Percentiles rank a stretch among this genome's conserved stretches.
Evolutionary conservation across 2,329 filamentous ascomycete species (phyloP).

Genomic region (Trichoderma asperellum): DNA sequence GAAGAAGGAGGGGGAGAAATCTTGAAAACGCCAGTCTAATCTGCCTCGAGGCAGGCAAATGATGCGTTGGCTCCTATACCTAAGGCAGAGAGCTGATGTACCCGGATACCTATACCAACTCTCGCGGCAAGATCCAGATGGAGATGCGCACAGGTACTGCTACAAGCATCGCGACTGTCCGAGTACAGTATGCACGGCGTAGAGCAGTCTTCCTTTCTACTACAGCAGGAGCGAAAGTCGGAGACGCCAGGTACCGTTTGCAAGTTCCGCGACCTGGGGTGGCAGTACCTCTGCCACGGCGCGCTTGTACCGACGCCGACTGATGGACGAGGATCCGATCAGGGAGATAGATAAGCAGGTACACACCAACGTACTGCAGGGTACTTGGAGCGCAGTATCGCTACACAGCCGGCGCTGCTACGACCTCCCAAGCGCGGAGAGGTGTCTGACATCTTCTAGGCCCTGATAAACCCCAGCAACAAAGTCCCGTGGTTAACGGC

Average conservation of each 20-base stretch:
- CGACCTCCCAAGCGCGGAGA: neutral
- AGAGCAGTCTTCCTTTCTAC: slow-evolving; percentile 1
- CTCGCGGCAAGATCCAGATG: neutral
- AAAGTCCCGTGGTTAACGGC: slow-evolving; percentile 1
- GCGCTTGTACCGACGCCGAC: neutral
- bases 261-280: neutral
- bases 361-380: neutral
- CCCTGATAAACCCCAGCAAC: neutral
- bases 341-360: neutral
- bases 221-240: slow-evolving; percentile 24
- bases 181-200: neutral
- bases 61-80: neutral
- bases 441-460: neutral
- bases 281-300: slow-evolving; percentile 10
- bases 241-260: neutral
- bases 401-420: neutral
- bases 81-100: neutral
- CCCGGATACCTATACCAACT: neutral
- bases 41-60: slow-evolving; percentile 8
- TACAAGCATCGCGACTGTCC: neutral
- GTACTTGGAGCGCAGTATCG: neutral
- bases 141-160: neutral
- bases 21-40: neutral
- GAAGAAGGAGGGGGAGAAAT: slow-evolving; percentile 13
- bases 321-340: neutral